These are phyloP conservation scores for Flammula alnicola DNA, from an alignment of 1,284 basidiomycete species.

Conservation along the genomic window DNA sequence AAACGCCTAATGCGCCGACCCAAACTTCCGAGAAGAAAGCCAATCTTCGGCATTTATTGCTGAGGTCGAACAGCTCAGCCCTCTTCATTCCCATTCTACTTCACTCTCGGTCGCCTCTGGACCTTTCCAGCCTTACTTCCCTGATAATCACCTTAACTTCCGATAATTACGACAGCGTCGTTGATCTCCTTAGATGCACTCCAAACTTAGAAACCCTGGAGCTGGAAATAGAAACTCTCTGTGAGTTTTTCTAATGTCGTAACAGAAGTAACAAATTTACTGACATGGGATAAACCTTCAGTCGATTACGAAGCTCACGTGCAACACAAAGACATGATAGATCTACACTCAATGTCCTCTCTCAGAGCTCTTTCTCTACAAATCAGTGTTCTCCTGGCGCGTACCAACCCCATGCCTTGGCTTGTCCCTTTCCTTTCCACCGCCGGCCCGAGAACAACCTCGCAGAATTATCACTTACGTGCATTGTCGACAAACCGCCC, in stretches of 20 bases:
- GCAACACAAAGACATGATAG: slow-evolving; percentile 20
- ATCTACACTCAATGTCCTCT: slow-evolving; percentile 17
- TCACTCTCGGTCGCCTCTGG: slow-evolving; percentile 24
- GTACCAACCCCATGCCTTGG: slow-evolving; percentile 28
- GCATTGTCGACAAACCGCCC: slow-evolving; percentile 28
- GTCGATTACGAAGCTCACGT: slow-evolving; percentile 26
- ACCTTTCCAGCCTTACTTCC: slow-evolving; percentile 19
- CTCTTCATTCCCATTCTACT: slow-evolving; percentile 23
- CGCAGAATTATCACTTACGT: slow-evolving; percentile 24
- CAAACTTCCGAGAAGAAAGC: slow-evolving; percentile 11
- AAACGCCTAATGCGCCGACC: slow-evolving; percentile 5
- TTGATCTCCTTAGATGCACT: slow-evolving; percentile 21
- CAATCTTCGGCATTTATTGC: slow-evolving; percentile 15
- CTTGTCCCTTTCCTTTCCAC: slow-evolving; percentile 26
- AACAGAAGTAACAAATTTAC: slow-evolving; percentile 1
- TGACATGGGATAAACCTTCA: slow-evolving; percentile 4
- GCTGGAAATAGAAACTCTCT: slow-evolving; percentile 27
- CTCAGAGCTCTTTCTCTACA: slow-evolving; percentile 24
- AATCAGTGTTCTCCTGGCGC: slow-evolving; percentile 24
- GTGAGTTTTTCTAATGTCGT: slow-evolving; percentile 19
- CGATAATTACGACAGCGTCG: slow-evolving; percentile 21
- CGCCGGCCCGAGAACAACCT: slow-evolving; percentile 20
- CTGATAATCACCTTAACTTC: slow-evolving; percentile 24
- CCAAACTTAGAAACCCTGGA: slow-evolving; percentile 25
- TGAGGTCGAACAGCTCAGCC: slow-evolving; percentile 20